These are phyloP conservation scores for Podila verticillata DNA, from an alignment of 192 early-diverging fungal species.

Conservation along the genomic window DNA sequence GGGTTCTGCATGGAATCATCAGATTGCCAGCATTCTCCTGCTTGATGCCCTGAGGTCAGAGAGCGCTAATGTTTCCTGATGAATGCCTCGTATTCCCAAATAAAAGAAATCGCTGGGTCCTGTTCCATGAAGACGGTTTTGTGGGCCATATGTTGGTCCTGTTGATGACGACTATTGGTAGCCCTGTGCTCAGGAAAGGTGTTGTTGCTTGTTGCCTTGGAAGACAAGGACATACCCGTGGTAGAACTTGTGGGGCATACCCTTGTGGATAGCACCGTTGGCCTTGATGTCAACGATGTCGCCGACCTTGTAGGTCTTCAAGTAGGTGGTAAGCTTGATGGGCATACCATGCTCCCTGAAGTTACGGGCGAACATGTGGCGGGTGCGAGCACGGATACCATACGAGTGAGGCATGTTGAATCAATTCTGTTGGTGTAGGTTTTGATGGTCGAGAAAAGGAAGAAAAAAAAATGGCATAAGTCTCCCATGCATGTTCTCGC, in stretches of 20 bases:
- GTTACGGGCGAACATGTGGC: conserved; percentile 97
- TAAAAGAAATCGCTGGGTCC: background rate
- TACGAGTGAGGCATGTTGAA: conserved; percentile 83
- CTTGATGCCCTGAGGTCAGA: background rate
- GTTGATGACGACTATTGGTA: background rate
- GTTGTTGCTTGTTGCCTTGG: too few relatives aligned
- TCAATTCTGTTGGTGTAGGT: conserved; percentile 31
- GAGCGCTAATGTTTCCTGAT: background rate
- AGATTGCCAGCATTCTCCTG: background rate
- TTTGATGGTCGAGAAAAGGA: conserved; percentile 5
- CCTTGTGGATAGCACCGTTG: conserved; percentile 99
- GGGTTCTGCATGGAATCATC: background rate
- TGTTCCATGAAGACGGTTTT: background rate
- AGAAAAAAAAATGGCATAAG: conserved; percentile 24
- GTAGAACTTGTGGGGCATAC: conserved; percentile 99
- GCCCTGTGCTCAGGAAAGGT: too few relatives aligned
- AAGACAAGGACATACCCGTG: conserved; percentile 74
- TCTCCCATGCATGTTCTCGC: conserved; percentile 11
- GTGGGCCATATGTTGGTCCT: background rate
- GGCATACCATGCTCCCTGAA: conserved; percentile 93
- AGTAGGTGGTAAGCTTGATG: conserved; percentile 95
- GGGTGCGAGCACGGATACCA: conserved; percentile 97
- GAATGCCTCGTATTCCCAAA: background rate
- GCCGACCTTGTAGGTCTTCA: conserved; percentile 98
- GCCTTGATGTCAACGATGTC: conserved; percentile 99